A percentile compares a stretch with the other conserved stretches of the same genome.
Evolutionary conservation across 169 alveolate species (phyloP).

Genomic region (Fabrea salina): DNA sequence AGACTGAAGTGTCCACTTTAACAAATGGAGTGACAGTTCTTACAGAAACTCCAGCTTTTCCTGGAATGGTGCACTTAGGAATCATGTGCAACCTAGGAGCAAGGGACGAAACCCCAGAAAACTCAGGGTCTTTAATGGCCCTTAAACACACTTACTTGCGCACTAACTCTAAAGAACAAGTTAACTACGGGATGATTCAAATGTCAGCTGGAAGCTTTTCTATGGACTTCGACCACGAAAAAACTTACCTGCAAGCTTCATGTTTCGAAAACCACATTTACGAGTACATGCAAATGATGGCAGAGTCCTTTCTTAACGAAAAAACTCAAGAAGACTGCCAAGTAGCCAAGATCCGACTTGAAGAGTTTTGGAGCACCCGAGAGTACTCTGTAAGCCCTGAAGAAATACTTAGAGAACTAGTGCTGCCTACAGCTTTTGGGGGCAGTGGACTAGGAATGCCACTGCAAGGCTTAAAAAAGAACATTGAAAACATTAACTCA

Average conservation of each 20-base stretch:
- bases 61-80: slow-evolving; percentile 36
- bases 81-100: slow-evolving; percentile 71
- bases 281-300: neutral
- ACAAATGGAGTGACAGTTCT: slow-evolving; percentile 20
- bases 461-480: neutral
- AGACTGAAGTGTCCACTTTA: neutral
- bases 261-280: slow-evolving; percentile 10
- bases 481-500: neutral
- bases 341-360: neutral
- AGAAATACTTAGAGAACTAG: neutral
- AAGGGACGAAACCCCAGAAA: slow-evolving; percentile 80
- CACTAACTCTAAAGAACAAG: slow-evolving; percentile 61
- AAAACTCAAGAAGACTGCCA: slow-evolving; percentile 7
- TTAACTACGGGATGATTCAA: slow-evolving; percentile 11
- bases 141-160: slow-evolving; percentile 64
- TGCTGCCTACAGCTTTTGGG: slow-evolving; percentile 25
- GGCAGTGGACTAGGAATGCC: slow-evolving; percentile 28
- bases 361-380: neutral
- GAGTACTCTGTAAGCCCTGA: neutral
- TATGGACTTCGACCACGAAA: slow-evolving; percentile 32
- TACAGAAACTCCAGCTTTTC: slow-evolving; percentile 26
- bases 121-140: slow-evolving; percentile 69
- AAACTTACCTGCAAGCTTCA: slow-evolving; percentile 3
- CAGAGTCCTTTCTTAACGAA: slow-evolving; percentile 13
- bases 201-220: slow-evolving; percentile 25